Percentiles rank a stretch among this genome's conserved stretches.
These are phyloP conservation scores for Apiospora kogelbergensis DNA, from an alignment of 2,329 filamentous ascomycete species.

Conservation along the genomic window DNA sequence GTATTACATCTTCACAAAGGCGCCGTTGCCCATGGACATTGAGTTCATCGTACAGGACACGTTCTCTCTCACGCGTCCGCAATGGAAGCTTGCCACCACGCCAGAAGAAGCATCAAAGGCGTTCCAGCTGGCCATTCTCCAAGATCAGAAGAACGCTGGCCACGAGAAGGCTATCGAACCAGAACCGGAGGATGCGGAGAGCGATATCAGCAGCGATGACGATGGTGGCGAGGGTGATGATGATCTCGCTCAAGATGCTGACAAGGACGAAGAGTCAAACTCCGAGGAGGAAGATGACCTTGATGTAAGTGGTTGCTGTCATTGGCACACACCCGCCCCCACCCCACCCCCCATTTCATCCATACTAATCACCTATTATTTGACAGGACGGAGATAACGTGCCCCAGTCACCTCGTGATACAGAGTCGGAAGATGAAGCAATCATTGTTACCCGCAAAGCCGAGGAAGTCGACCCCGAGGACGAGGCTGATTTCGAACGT, in stretches of 20 bases:
- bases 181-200: slow-evolving; percentile 73
- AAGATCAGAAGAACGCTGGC: slow-evolving; percentile 82
- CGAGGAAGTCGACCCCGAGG: slow-evolving; percentile 87
- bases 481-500: slow-evolving; percentile 94
- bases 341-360: no score
- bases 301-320: slow-evolving; percentile 44
- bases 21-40: slow-evolving; percentile 90
- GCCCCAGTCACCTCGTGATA: slow-evolving; percentile 50
- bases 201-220: slow-evolving; percentile 74
- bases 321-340: neutral
- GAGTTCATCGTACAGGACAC: slow-evolving; percentile 96
- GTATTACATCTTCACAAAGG: slow-evolving; percentile 93
- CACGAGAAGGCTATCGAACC: slow-evolving; percentile 66
- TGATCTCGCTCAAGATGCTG: slow-evolving; percentile 57
- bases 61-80: slow-evolving; percentile 78
- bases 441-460: slow-evolving; percentile 91
- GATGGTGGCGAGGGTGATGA: slow-evolving; percentile 61
- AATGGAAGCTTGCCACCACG: slow-evolving; percentile 85
- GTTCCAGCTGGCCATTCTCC: slow-evolving; percentile 84
- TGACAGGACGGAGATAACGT: slow-evolving; percentile 50
- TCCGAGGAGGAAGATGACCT: slow-evolving; percentile 61
- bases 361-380: slow-evolving; percentile 4
- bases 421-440: slow-evolving; percentile 78
- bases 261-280: slow-evolving; percentile 57
- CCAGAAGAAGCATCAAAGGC: slow-evolving; percentile 79